A percentile compares a stretch with the other conserved stretches of the same genome.
Conservation (phyloP, 805 yeast genomes). For the Yarrowia sp. region DNA sequence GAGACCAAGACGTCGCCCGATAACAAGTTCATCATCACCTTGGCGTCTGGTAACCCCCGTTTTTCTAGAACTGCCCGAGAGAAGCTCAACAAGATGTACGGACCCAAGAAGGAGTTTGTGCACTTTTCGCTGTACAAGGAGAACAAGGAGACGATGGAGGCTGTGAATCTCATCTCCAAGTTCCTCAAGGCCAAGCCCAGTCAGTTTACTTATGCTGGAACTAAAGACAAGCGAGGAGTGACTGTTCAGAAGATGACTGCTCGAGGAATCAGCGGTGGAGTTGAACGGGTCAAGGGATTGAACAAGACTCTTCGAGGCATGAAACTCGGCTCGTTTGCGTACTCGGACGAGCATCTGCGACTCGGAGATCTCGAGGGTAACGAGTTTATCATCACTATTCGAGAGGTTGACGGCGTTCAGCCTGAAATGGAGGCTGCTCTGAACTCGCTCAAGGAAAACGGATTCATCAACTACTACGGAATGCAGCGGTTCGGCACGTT, state of each 20-base stretch:
- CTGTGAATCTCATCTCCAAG: conserved; percentile 74
- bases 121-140: conserved; percentile 89
- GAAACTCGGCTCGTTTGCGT: conserved; percentile 78
- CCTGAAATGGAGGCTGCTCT: conserved; percentile 60
- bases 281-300: conserved; percentile 75
- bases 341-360: conserved; percentile 64
- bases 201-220: conserved; percentile 83
- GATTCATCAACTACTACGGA: conserved; percentile 95
- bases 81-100: conserved; percentile 54
- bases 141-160: conserved; percentile 97
- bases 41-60: conserved; percentile 57
- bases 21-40: conserved; percentile 69
- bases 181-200: conserved; percentile 77
- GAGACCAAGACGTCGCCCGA: conserved; percentile 79
- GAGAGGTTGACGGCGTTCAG: conserved; percentile 63
- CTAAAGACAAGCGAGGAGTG: conserved; percentile 95
- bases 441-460: conserved; percentile 64
- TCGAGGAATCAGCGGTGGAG: conserved; percentile 45
- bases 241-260: conserved; percentile 82
- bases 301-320: conserved; percentile 81
- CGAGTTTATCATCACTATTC: conserved; percentile 82
- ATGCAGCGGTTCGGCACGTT: conserved; percentile 98
- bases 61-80: conserved; percentile 52
- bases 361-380: conserved; percentile 90
- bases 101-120: conserved; percentile 69